Base-by-base conservation (phyloP, 352 stramenopile genomes). In the Peronospora farinosa region DNA sequence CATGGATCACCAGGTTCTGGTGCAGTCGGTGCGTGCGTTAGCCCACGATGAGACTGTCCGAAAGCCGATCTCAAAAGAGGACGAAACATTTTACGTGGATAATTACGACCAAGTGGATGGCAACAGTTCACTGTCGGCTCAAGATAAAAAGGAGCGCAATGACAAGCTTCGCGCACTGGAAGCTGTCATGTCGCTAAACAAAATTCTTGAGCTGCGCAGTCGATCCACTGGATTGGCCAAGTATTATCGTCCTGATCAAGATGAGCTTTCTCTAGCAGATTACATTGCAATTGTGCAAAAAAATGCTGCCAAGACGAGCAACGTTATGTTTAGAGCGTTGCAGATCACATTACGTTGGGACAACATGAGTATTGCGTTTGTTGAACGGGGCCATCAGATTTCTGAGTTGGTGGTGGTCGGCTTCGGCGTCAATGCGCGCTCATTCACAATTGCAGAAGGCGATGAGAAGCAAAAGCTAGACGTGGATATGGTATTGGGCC, bases 301-400 rank as follows among this genome's bases (percentile, higher is more conserved):
- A 13, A 74, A 74, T 12, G 54, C 56, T 25, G 35, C 43, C 0
- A 74, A 75, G 45, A 38, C 60, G 5, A 68, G 60, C 36, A 84
- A 81, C 60, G 65, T 84, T 10, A 70, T 77, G 47, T 84, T 84
- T 45, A 67, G 63, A 31, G 54, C 53, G n/a, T 82, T 84, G 45
- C 51, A 76, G 19, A 65, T 82, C n/a, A 58, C 54, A 3, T 45
- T 86, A 31, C 67, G 63, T 7, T 71, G 73, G 59, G 67, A 79
- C 7, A 83, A 78, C 35, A 63, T 86, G 51, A 80, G 69, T 30
- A 58, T 82, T 49, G 49, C 44, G 2, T 81, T 86, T 36, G 58
- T 61, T 15, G 73, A 84, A 47, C 51, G 60, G 16, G 52, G 50
- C n/a, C 42, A 38, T 0, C 72, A 84, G 36, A 55, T 80, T 25